Evolutionary conservation across 306 rosid genomes (phyloP).

Genomic region (Carpinus fangiana): DNA sequence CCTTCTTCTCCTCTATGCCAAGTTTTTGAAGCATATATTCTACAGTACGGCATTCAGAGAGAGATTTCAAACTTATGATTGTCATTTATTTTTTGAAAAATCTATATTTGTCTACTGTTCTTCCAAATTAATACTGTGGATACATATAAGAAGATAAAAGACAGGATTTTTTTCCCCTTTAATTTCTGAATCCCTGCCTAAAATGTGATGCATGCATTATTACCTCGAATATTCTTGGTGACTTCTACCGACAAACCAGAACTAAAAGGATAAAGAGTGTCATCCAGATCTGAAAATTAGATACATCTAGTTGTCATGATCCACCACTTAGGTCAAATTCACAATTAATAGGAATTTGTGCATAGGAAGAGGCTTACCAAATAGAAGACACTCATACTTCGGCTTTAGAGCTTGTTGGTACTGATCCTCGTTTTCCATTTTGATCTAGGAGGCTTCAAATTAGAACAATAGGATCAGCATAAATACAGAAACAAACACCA

Average conservation of each 20-base stretch:
- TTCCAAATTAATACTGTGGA: neutral
- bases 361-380: constrained; percentile 46
- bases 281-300: constrained; percentile 75
- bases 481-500: neutral
- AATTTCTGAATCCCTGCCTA: too few relatives aligned
- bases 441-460: constrained; percentile 12
- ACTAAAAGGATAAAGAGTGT: constrained; percentile 80
- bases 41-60: constrained; percentile 22
- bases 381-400: constrained; percentile 76
- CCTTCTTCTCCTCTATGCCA: constrained; percentile 55
- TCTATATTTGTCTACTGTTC: neutral
- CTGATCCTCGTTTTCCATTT: constrained; percentile 64
- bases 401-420: constrained; percentile 42
- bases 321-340: neutral
- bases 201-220: neutral
- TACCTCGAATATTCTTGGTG: constrained; percentile 70
- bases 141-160: too few relatives aligned
- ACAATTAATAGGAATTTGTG: neutral
- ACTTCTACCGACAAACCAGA: constrained; percentile 63
- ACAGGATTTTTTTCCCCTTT: too few relatives aligned
- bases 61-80: neutral
- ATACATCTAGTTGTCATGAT: constrained; percentile 1
- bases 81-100: neutral
- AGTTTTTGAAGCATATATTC: constrained; percentile 77
- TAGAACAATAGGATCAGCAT: neutral